Percentiles rank a stretch among this genome's conserved stretches.
These are phyloP conservation scores for Neoboletus brunneissimus DNA, from an alignment of 768 basidiomycete genomes.

Conservation along the genomic window DNA sequence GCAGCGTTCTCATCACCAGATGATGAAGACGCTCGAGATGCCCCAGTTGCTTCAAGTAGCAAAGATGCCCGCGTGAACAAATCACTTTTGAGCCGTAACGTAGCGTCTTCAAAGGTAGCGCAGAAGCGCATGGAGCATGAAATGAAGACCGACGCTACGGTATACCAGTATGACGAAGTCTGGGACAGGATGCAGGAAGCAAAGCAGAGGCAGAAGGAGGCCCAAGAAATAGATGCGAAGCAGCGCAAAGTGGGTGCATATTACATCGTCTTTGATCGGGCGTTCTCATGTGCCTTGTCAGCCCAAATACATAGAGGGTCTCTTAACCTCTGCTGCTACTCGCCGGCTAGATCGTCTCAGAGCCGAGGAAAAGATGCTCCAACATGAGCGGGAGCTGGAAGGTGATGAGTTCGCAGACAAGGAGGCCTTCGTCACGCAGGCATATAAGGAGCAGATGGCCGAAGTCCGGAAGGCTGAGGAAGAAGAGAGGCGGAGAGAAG, in stretches of 20 bases:
- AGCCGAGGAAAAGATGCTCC: slow-evolving; percentile 98
- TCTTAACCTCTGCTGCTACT: slow-evolving; percentile 81
- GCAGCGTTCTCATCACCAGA: slow-evolving; percentile 61
- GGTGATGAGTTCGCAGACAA: slow-evolving; percentile 93
- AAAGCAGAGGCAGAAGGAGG: slow-evolving; percentile 68
- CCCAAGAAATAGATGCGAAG: slow-evolving; percentile 71
- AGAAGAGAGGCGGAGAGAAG: slow-evolving; percentile 87
- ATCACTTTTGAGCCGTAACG: slow-evolving; percentile 55
- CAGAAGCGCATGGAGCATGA: slow-evolving; percentile 78
- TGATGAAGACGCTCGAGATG: slow-evolving; percentile 58
- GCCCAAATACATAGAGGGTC: slow-evolving; percentile 90
- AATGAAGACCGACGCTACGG: slow-evolving; percentile 71
- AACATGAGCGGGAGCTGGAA: slow-evolving; percentile 86
- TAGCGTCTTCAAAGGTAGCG: slow-evolving; percentile 57
- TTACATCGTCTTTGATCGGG: not conserved
- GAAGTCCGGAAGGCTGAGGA: slow-evolving; percentile 89
- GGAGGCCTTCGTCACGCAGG: slow-evolving; percentile 96
- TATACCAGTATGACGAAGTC: slow-evolving; percentile 95
- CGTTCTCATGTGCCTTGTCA: slow-evolving; percentile 31
- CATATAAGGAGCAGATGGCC: slow-evolving; percentile 95
- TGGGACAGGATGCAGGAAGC: slow-evolving; percentile 95
- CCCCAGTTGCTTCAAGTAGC: slow-evolving; percentile 43
- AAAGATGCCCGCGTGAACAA: slow-evolving; percentile 48
- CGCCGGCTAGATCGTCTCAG: slow-evolving; percentile 84
- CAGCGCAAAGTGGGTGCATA: slow-evolving; percentile 66